Evolutionary conservation across 441 rosid genomes (phyloP).

Genomic region (Hypseocharis bilobata): DNA sequence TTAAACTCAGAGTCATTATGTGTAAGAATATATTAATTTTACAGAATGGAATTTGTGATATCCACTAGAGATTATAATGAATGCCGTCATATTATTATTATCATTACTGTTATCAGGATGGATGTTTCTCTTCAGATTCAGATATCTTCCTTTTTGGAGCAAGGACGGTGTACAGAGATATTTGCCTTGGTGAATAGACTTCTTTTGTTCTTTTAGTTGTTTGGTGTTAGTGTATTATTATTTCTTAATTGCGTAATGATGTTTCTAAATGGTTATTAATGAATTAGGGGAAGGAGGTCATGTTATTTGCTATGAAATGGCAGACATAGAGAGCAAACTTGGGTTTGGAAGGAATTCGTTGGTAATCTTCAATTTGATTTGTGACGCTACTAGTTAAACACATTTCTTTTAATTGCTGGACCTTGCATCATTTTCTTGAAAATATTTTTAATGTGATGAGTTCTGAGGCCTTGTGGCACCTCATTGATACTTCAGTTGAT

Average conservation of each 20-base stretch:
- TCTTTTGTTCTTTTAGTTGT: conserved; percentile 14
- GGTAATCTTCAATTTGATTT: conserved; percentile 36
- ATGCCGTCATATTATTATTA: neutral
- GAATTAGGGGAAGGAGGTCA: conserved; percentile 76
- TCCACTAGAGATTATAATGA: conserved; percentile 6
- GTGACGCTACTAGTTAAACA: conserved; percentile 13
- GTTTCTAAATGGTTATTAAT: conserved; percentile 21
- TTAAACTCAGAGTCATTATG: conserved; percentile 70
- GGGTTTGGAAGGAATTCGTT: conserved; percentile 83
- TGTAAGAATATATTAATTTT: conserved; percentile 30
- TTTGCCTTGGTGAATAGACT: conserved; percentile 55
- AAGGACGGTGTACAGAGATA: conserved; percentile 78
- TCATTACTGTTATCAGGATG: conserved; percentile 46
- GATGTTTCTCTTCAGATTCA: conserved; percentile 85
- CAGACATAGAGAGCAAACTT: conserved; percentile 62
- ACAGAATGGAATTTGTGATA: neutral
- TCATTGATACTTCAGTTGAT: too few species aligned
- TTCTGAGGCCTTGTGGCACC: too few species aligned
- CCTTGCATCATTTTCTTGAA: conserved; percentile 4
- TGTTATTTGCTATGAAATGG: conserved; percentile 83
- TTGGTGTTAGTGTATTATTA: neutral
- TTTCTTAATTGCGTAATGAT: conserved; percentile 5
- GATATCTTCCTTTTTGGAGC: conserved; percentile 92
- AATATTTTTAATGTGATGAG: neutral
- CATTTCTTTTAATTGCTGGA: conserved; percentile 1